Conservation (phyloP, 371 early-diverging fungal genomes). For the Rhizopus sp. region DNA sequence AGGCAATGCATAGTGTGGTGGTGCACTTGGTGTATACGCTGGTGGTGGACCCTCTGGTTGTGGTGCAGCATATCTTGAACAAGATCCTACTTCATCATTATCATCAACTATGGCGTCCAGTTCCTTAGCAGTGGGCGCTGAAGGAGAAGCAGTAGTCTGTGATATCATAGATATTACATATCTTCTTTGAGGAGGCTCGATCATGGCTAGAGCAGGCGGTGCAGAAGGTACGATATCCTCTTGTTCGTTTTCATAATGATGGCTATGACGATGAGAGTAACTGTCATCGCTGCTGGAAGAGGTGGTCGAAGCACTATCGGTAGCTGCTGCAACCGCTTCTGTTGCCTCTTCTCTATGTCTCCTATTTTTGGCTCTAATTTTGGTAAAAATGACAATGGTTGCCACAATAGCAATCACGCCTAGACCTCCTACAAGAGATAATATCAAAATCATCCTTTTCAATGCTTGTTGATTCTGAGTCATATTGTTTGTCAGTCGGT, state of each 20-base stretch:
- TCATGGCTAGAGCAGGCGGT: constrained; percentile 12
- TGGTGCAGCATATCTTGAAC: background rate
- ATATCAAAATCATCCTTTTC: constrained; percentile 26
- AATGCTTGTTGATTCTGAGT: constrained; percentile 22
- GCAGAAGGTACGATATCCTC: constrained; percentile 22
- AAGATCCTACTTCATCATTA: constrained; percentile 1
- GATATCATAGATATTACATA: constrained; percentile 21
- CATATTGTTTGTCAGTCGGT: constrained; percentile 5
- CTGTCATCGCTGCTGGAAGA: background rate
- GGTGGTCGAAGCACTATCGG: background rate
- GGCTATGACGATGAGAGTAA: background rate
- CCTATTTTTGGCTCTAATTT: constrained; percentile 19
- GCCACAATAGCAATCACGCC: constrained; percentile 33
- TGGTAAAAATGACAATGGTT: constrained; percentile 24
- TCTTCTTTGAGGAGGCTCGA: background rate
- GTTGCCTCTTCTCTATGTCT: constrained; percentile 15
- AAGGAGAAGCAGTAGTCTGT: constrained; percentile 30
- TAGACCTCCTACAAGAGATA: constrained; percentile 31
- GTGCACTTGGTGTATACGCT: constrained; percentile 40
- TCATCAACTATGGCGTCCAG: constrained; percentile 26
- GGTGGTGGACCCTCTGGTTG: constrained; percentile 29
- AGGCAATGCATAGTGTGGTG: constrained; percentile 30
- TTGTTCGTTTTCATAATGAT: constrained; percentile 1
- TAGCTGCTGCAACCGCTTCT: background rate
- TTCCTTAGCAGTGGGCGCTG: constrained; percentile 40